A percentile compares a stretch with the other conserved stretches of the same genome.
Conservation (phyloP, 2,329 filamentous ascomycete genomes). For the Trichoderma koningiopsis region DNA sequence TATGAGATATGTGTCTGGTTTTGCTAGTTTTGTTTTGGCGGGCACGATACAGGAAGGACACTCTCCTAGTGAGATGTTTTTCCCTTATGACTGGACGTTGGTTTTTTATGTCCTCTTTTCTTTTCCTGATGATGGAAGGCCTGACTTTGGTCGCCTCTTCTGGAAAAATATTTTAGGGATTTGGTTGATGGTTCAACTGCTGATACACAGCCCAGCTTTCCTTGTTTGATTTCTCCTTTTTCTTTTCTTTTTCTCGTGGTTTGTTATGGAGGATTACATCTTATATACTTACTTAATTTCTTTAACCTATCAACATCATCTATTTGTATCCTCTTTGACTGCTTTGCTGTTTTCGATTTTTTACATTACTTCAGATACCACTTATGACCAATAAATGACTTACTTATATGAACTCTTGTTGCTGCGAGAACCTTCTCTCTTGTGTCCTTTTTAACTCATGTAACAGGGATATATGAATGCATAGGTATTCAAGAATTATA, state of each 20-base stretch:
- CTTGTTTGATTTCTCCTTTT: not conserved
- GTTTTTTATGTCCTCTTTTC: constrained; percentile 20
- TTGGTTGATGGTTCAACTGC: not conserved
- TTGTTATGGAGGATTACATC: constrained; percentile 12
- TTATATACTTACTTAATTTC: constrained; percentile 22
- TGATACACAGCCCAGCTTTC: constrained; percentile 2
- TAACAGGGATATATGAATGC: not conserved
- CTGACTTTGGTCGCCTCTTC: not conserved
- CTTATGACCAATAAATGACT: constrained; percentile 25
- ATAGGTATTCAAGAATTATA: not conserved
- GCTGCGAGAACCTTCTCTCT: not conserved
- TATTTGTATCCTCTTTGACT: not conserved
- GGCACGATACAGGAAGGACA: constrained; percentile 13
- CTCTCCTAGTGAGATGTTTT: constrained; percentile 14
- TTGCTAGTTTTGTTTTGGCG: constrained; percentile 9
- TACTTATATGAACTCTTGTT: not conserved
- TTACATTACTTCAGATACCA: constrained; percentile 24
- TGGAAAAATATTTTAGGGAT: not conserved
- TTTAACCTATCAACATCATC: not conserved
- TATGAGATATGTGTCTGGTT: constrained; percentile 20
- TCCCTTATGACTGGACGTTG: constrained; percentile 2
- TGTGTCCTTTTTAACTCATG: not conserved
- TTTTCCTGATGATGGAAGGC: not conserved
- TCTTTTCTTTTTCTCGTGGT: not conserved
- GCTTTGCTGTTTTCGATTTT: not conserved